phyloP scores from a whole-genome alignment of 768 basidiomycete genomes.

The Calocera viscosa region DNA sequence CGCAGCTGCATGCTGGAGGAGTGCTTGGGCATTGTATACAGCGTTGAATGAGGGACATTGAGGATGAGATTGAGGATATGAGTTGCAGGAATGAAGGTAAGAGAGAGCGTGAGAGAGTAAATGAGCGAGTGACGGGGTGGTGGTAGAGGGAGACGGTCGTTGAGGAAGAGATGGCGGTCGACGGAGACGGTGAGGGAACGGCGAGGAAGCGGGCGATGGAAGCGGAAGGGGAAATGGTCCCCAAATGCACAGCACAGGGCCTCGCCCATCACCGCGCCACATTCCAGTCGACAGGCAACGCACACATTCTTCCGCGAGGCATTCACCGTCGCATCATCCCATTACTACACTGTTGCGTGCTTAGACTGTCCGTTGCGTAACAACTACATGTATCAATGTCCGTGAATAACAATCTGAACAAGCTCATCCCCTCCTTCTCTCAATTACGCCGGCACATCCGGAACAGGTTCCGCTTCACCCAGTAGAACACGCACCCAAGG shows the following conservation, averaged over 20 bases:
- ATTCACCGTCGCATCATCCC: too few relatives aligned
- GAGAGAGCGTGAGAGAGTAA: neutral
- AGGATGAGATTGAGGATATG: neutral
- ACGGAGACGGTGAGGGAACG: slow-evolving; percentile 3
- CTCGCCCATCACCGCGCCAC: too few relatives aligned
- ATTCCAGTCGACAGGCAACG: too few relatives aligned
- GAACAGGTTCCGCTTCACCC: slow-evolving; percentile 73
- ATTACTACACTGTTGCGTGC: too few relatives aligned
- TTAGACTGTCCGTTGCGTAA: too few relatives aligned
- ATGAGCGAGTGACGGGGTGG: neutral
- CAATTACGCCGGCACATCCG: slow-evolving; percentile 65
- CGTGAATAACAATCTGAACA: too few relatives aligned
- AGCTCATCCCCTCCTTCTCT: slow-evolving; percentile 12
- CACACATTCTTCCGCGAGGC: too few relatives aligned
- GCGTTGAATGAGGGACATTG: neutral
- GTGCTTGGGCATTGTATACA: neutral
- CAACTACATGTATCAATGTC: too few relatives aligned
- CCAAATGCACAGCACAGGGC: too few relatives aligned
- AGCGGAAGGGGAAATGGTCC: neutral
- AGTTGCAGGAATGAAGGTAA: neutral
- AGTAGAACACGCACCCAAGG: slow-evolving; percentile 70
- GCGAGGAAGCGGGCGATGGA: neutral
- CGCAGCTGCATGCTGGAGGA: neutral
- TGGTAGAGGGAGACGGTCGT: too few relatives aligned
- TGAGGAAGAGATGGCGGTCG: neutral